Evolutionary conservation across 495 filamentous ascomycete genomes (phyloP).

Genomic region (Penicillium cataractarum): DNA sequence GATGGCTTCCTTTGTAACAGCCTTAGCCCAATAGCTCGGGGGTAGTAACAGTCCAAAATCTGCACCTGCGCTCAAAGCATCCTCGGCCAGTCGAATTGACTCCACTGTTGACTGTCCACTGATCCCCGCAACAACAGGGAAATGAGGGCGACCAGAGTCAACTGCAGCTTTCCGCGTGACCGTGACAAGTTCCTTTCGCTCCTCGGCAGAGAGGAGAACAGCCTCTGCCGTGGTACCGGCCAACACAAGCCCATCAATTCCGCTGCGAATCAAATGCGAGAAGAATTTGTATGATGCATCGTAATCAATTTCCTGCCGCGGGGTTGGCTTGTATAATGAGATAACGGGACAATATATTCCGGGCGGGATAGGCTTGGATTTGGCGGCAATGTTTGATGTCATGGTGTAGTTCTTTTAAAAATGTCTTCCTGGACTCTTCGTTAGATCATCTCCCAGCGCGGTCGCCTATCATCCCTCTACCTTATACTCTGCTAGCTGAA

Average conservation of each 20-base stretch:
- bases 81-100: conserved; percentile 65
- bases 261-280: conserved; percentile 29
- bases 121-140: conserved; percentile 61
- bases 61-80: conserved; percentile 56
- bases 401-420: conserved; percentile 12
- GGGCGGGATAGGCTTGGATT: conserved; percentile 31
- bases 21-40: conserved; percentile 60
- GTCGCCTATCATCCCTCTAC: neutral
- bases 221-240: conserved; percentile 65
- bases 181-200: conserved; percentile 50
- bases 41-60: conserved; percentile 61
- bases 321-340: conserved; percentile 39
- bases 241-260: conserved; percentile 56
- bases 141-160: conserved; percentile 60
- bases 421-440: neutral
- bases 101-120: conserved; percentile 63
- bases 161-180: conserved; percentile 51
- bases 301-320: conserved; percentile 45
- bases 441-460: neutral
- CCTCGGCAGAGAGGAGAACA: conserved; percentile 57
- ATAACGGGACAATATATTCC: conserved; percentile 47
- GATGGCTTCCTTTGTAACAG: conserved; percentile 58
- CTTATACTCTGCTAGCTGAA: neutral
- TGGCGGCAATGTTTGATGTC: conserved; percentile 27
- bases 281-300: conserved; percentile 43